phyloP scores from a whole-genome alignment of 2,329 filamentous ascomycete species.

The Scytalidium sp. region DNA sequence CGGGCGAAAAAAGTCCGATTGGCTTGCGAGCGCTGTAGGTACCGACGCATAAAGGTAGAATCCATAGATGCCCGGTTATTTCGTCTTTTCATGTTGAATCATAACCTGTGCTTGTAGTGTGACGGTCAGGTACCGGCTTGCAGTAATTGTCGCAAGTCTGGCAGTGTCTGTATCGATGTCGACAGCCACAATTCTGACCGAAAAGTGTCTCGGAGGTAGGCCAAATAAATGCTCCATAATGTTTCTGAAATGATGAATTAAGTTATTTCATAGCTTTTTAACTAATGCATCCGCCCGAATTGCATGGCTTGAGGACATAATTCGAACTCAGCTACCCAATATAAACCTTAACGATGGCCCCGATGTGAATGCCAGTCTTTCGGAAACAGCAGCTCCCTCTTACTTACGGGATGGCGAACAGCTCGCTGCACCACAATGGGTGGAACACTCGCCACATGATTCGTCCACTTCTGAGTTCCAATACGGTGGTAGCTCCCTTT shows the following conservation, averaged over 20 bases:
- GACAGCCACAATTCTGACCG: conserved; percentile 32
- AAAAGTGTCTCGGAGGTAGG: conserved; percentile 32
- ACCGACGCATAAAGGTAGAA: conserved; percentile 33
- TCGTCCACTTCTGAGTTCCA: neutral
- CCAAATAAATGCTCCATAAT: too few relatives aligned
- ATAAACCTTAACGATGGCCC: conserved; percentile 29
- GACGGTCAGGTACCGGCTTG: conserved; percentile 36
- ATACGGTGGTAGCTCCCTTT: neutral
- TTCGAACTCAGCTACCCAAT: conserved; percentile 22
- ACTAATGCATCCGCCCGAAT: conserved; percentile 27
- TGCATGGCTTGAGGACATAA: conserved; percentile 31
- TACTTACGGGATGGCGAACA: neutral
- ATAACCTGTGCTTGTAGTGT: conserved; percentile 21
- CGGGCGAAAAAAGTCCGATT: conserved; percentile 33
- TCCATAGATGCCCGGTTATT: neutral
- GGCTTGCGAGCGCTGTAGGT: conserved; percentile 34
- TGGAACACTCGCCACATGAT: neutral
- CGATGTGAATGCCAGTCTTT: neutral
- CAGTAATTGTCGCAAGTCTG: conserved; percentile 33
- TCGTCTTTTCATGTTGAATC: neutral
- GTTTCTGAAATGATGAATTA: too few relatives aligned
- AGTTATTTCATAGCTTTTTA: conserved; percentile 12
- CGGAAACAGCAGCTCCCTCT: neutral
- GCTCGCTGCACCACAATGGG: neutral
- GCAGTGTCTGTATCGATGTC: conserved; percentile 33